Percentiles rank a stretch among this genome's conserved stretches.
Conservation (phyloP, 1,139 yeast genomes). For the Geotrichum carabidarum region DNA sequence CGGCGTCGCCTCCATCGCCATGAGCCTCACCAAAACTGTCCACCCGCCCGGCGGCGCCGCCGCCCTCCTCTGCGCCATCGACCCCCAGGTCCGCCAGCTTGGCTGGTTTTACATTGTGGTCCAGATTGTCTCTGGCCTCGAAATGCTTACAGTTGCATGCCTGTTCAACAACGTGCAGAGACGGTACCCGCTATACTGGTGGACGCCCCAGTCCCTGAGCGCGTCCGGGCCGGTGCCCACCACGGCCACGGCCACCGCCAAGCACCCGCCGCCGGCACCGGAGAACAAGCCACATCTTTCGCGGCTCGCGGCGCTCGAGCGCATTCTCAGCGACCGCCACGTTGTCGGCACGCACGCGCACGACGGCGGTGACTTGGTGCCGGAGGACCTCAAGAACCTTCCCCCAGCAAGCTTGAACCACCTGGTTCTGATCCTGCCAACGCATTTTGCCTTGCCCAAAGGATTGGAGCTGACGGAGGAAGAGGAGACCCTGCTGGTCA, state of each 20-base stretch:
- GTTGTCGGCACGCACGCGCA: conserved; percentile 12
- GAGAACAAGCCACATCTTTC: not conserved
- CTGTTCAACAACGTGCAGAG: conserved; percentile 54
- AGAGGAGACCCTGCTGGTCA: conserved; percentile 19
- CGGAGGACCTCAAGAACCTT: not conserved
- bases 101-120: conserved; percentile 68
- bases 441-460: conserved; percentile 17
- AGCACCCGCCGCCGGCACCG: not conserved
- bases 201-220: conserved; percentile 43
- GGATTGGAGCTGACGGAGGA: conserved; percentile 20
- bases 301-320: conserved; percentile 2
- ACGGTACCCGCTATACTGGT: conserved; percentile 59
- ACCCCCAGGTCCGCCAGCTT: conserved; percentile 45
- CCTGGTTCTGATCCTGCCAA: conserved; percentile 18
- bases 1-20: conserved; percentile 50
- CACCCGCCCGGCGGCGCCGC: conserved; percentile 79
- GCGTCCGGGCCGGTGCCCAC: conserved; percentile 10
- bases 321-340: conserved; percentile 14
- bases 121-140: conserved; percentile 49
- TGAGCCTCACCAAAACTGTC: conserved; percentile 55
- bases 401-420: conserved; percentile 1
- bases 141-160: conserved; percentile 51
- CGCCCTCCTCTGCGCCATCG: conserved; percentile 56
- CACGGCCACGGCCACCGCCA: not conserved
- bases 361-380: conserved; percentile 16